Evolutionary conservation across 768 basidiomycete genomes (phyloP), one percentile per base, ranked within the genome.

Genomic region (Amanita pallidorosea): DNA sequence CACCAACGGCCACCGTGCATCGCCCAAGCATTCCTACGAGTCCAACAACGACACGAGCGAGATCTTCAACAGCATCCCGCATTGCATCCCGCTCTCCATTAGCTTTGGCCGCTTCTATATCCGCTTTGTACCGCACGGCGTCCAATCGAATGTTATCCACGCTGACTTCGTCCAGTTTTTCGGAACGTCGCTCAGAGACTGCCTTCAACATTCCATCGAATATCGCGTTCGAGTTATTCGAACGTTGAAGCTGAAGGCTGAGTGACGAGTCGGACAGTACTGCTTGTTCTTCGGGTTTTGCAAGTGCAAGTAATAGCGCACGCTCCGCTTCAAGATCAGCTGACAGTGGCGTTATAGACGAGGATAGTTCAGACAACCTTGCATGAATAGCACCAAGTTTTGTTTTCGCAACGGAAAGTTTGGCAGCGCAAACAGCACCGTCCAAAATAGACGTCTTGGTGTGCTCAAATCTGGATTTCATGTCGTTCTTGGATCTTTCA

Each of bases 131-230:
- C 63, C 72, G 76, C 46, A 72, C 69, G 1, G 82, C 82, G 53
- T 88, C 83, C 20, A 85, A 73, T 59, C 81, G 84, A 59, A 93
- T 68, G 55, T 78, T 84, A 53, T 88, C 83, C 22, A 80, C 61
- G 57, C 73, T 77, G 35, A 76, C 58, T 23, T 89, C 85, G 60
- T 91, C 90, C 33, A 90, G 66, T 56, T 81, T 81, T 55, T 89
- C 87, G 4, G 83, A 86, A 54, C 76, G 81, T 49, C 90, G 73
- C 60, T 93, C 86, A 31, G 83, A 80, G 45, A 83, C 81, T 13
- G 88, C 88, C n/a, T 85, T 79, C 61, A 92, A 76, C 34, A 85
- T 88, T 13, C 87, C 89, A 43, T 89, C 87, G 60, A 92, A 89
- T 75, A 92, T 85, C 29, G 83, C 80, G 54, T 70, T 73, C 4